Evolutionary conservation across 192 early-diverging fungal species (phyloP).

Genomic region (Dimargaris xerosporica): DNA sequence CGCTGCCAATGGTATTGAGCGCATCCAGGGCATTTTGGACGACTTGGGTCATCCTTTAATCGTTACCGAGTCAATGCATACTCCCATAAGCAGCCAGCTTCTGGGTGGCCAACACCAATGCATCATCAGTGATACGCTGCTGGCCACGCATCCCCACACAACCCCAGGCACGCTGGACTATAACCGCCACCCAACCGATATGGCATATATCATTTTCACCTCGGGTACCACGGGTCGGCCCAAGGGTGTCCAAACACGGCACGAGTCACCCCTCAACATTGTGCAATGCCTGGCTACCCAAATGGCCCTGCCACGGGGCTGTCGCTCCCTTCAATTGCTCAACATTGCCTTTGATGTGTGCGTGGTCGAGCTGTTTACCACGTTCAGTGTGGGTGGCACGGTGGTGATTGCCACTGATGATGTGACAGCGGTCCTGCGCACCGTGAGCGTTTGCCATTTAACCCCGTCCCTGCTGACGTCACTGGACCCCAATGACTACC

Average conservation of each 20-base stretch:
- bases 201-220: conserved; percentile 5
- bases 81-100: neutral
- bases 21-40: neutral
- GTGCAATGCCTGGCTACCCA: neutral
- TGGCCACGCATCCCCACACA: neutral
- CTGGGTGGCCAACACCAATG: neutral
- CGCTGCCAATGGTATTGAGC: neutral
- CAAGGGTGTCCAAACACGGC: neutral
- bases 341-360: conserved; percentile 1
- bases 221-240: conserved; percentile 4
- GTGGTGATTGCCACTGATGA: neutral
- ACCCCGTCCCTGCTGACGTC: neutral
- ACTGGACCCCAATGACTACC: neutral
- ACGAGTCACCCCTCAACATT: neutral
- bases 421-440: neutral
- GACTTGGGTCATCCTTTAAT: neutral
- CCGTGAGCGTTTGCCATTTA: neutral
- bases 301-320: neutral
- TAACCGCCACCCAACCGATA: neutral
- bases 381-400: conserved; percentile 2
- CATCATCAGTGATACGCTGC: neutral
- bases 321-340: conserved; percentile 2
- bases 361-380: conserved; percentile 1
- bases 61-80: neutral
- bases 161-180: neutral